Conservation (phyloP, 345 rosid genomes). For the Luvunga scandens region DNA sequence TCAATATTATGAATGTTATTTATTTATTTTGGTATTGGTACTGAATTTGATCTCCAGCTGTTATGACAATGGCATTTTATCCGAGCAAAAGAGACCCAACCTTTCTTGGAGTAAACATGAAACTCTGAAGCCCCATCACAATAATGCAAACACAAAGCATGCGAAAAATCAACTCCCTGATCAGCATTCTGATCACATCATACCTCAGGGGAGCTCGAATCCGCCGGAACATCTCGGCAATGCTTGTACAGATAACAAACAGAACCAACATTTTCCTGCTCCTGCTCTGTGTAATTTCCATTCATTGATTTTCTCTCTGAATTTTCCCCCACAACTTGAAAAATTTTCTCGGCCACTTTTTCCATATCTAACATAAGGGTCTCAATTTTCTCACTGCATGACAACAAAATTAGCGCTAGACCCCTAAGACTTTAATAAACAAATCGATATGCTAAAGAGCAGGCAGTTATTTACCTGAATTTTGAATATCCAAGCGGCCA, state of each 20-base stretch:
- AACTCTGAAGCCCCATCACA: conserved; percentile 57
- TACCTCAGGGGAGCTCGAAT: conserved; percentile 37
- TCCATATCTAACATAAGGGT: conserved; percentile 39
- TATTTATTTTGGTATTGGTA: not conserved
- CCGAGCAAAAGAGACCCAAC: conserved; percentile 74
- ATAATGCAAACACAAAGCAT: conserved; percentile 57
- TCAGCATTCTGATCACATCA: conserved; percentile 76
- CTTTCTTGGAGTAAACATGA: conserved; percentile 88
- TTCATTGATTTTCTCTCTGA: not conserved
- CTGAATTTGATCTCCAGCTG: conserved; percentile 77
- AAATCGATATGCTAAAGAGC: not conserved
- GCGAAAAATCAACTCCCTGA: conserved; percentile 73
- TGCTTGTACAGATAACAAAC: conserved; percentile 57
- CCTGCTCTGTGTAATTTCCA: conserved; percentile 7
- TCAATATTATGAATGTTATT: not conserved
- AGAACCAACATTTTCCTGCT: conserved; percentile 28
- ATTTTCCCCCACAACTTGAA: conserved; percentile 23
- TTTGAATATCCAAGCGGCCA: conserved; percentile 57
- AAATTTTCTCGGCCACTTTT: conserved; percentile 47
- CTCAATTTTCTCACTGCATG: conserved; percentile 63
- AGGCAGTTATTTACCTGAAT: conserved; percentile 49
- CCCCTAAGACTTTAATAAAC: not conserved
- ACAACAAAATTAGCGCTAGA: not conserved
- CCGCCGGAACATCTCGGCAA: conserved; percentile 15
- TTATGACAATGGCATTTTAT: conserved; percentile 56